Percentiles rank a stretch among this genome's conserved stretches.
These are phyloP conservation scores for Syzygium aqueum DNA, from an alignment of 345 rosid species.

Conservation along the genomic window DNA sequence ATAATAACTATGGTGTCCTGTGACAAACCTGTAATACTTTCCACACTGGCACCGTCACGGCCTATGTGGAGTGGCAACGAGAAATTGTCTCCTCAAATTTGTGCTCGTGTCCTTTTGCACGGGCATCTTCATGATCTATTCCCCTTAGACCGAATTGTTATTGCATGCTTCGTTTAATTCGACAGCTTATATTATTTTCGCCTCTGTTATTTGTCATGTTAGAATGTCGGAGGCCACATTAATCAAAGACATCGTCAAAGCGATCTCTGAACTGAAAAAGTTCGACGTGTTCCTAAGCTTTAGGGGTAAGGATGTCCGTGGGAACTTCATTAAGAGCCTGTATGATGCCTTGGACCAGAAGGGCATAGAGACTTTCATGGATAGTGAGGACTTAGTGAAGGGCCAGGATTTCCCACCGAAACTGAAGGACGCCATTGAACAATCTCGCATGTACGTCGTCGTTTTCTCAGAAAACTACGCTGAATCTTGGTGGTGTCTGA, in stretches of 20 bases:
- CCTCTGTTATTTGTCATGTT: background rate
- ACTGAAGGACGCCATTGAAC: background rate
- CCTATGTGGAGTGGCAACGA: too few relatives aligned
- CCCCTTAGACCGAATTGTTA: background rate
- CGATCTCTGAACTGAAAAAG: background rate
- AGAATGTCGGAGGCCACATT: background rate
- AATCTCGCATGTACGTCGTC: background rate
- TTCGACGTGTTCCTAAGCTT: background rate
- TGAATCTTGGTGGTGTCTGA: background rate
- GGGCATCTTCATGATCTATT: background rate
- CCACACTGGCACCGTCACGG: background rate
- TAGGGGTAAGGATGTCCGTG: background rate
- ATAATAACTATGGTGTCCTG: background rate
- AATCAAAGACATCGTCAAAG: background rate
- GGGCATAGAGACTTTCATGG: background rate
- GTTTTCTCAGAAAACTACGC: background rate
- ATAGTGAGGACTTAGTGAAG: background rate
- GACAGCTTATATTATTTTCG: background rate
- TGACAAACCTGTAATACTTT: background rate
- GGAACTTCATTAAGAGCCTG: background rate
- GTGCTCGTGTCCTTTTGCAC: background rate
- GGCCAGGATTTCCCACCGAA: background rate
- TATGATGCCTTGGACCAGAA: background rate
- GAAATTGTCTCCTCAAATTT: too few relatives aligned
- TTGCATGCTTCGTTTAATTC: background rate